Percentiles rank a stretch among this genome's conserved stretches.
These are phyloP conservation scores for Trichoderma endophyticum DNA, from an alignment of 2,329 filamentous ascomycete genomes.

Conservation along the genomic window DNA sequence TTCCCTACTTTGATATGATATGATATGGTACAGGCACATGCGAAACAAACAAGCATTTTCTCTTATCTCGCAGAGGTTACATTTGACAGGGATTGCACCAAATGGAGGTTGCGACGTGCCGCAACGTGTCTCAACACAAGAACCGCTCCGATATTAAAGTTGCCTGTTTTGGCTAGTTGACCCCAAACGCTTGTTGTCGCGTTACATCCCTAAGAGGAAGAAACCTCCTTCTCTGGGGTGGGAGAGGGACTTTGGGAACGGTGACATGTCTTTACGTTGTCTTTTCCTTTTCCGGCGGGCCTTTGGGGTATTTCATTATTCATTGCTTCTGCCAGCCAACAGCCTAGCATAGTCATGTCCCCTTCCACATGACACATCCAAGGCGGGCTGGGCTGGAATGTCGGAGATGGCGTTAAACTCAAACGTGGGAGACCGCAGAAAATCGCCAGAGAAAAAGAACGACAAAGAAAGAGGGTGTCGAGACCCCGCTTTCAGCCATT, in stretches of 20 bases:
- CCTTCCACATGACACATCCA: background rate
- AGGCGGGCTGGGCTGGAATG: background rate
- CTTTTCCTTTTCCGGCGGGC: background rate
- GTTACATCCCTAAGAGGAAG: background rate
- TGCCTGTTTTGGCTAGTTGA: background rate
- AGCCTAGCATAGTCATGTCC: background rate
- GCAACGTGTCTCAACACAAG: constrained; percentile 9
- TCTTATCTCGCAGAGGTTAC: constrained; percentile 3
- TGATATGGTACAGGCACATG: background rate
- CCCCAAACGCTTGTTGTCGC: background rate
- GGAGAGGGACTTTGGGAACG: background rate
- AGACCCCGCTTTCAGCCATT: constrained; percentile 1
- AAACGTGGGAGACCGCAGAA: background rate
- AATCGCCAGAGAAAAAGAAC: background rate
- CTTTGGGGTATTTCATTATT: background rate
- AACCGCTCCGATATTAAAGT: background rate
- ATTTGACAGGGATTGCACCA: background rate
- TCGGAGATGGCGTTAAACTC: background rate
- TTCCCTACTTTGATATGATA: background rate
- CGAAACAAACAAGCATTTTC: constrained; percentile 8
- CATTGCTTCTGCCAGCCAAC: background rate
- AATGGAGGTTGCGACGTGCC: background rate
- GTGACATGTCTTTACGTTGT: background rate
- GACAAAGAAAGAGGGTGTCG: background rate
- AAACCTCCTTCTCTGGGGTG: background rate